Evolutionary conservation across 2,329 filamentous ascomycete species (phyloP), one percentile per base, ranked within the genome.

Genomic region (Fusarium sarcochroum): DNA sequence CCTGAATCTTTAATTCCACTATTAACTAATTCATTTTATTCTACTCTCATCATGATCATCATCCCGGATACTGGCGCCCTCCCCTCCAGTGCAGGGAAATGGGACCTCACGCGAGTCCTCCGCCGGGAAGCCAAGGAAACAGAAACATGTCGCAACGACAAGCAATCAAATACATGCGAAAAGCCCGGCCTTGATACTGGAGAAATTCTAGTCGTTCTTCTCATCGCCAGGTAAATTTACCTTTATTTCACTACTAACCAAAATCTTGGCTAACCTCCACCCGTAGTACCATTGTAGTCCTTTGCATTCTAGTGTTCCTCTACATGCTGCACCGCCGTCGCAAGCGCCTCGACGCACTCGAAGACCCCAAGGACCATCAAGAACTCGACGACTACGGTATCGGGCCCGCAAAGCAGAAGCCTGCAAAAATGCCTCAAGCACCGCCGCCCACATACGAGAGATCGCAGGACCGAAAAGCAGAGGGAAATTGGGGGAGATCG

Each of bases 331-430:
- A 75, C 34, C 69, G 68, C 7, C 61, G 69, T 37, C 69, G 68
- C 27, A 51, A 61, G 47, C 57, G 58, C 18, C 27, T 66, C 2
- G 73, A 75, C 9, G 45, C 27, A 13, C 45, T 60, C 18, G 73
- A 75, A 57, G 69, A 74, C 45, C 48, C 66, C 20, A 75, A 75
- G 38, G 62, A 59, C 21, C 13, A 62, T 20, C 70, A 75, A 52
- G 73, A 75, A 56, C 52, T 75, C 45, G 73, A 75, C 37, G 73
- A 75, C 45, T 75, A 75, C 21, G 73, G 73, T 23, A 54, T 74
- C 20, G 59, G 38, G 2, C 38, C 66, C 5, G 11, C 21, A 2
- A 46, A 57, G 8, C 40, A 60, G 32, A 58, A 54, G 37, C 38
- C 44, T 17, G 51, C 58, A 11, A 30, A 52, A 14, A 47, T 73